These are phyloP conservation scores for Neofusicoccum umdonicola DNA, from an alignment of 2,329 filamentous ascomycete species.

Conservation along the genomic window DNA sequence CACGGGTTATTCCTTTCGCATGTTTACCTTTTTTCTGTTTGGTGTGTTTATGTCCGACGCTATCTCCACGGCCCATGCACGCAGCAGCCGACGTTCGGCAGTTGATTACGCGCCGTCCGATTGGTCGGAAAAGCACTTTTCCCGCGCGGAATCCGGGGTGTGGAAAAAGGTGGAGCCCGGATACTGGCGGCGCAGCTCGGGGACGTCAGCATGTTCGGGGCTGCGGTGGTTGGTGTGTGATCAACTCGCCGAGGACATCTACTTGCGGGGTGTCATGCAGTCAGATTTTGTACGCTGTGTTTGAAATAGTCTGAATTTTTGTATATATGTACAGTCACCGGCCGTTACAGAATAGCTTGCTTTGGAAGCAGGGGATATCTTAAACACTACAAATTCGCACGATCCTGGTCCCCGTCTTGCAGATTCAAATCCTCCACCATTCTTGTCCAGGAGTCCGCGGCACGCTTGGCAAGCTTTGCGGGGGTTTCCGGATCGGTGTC, in stretches of 20 bases:
- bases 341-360: background rate
- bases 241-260: too few species aligned
- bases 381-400: background rate
- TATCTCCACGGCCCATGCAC: background rate
- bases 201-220: background rate
- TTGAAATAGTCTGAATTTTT: too few species aligned
- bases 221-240: background rate
- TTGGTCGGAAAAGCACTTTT: background rate
- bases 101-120: conserved; percentile 6
- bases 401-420: background rate
- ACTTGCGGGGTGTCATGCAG: too few species aligned
- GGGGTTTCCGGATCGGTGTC: conserved; percentile 54
- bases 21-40: background rate
- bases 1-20: background rate
- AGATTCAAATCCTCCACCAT: conserved; percentile 40
- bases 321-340: too few species aligned
- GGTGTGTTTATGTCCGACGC: background rate
- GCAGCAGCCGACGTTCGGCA: background rate
- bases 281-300: too few species aligned
- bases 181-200: background rate
- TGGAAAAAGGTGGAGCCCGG: background rate
- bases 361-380: too few species aligned
- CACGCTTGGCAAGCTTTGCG: conserved; percentile 54
- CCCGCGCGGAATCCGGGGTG: background rate
- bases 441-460: conserved; percentile 52